phyloP scores from a whole-genome alignment of 2,329 filamentous ascomycete species.

The Pestalotiopsis sp. region DNA sequence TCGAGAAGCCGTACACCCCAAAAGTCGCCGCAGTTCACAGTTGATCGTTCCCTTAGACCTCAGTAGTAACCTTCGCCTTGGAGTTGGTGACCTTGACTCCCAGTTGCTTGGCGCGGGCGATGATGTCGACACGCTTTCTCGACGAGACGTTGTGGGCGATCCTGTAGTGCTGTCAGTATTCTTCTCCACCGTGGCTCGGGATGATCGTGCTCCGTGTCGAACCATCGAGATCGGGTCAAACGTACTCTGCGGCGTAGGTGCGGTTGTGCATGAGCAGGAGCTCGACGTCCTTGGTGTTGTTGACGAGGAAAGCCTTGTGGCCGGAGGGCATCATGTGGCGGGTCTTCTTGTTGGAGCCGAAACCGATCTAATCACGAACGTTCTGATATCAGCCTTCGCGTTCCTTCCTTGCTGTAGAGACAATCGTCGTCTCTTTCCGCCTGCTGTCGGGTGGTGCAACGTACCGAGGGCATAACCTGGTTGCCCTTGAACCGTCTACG shows the following conservation, averaged over 20 bases:
- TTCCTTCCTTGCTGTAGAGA: neutral
- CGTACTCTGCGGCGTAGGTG: constrained; percentile 98
- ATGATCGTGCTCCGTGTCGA: neutral
- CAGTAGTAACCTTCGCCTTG: constrained; percentile 98
- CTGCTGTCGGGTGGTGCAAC: constrained; percentile 38
- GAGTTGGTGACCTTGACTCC: constrained; percentile 99
- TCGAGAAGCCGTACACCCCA: constrained; percentile 34
- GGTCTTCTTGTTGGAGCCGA: constrained; percentile 99
- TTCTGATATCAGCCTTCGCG: neutral
- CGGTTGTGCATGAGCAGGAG: constrained; percentile 99
- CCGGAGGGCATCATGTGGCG: constrained; percentile 98
- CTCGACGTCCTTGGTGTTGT: constrained; percentile 94
- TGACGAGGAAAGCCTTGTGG: constrained; percentile 99
- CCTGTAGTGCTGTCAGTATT: constrained; percentile 57
- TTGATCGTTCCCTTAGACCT: constrained; percentile 61
- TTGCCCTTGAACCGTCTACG: constrained; percentile 96
- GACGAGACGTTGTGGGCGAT: constrained; percentile 98
- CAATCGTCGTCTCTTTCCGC: neutral
- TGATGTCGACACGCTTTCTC: constrained; percentile 97
- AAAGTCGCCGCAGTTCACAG: constrained; percentile 24
- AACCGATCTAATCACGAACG: constrained; percentile 75
- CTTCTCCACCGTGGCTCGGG: constrained; percentile 7
- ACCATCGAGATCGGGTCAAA: constrained; percentile 25
- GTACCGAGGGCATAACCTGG: constrained; percentile 96
- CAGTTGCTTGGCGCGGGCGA: constrained; percentile 95